phyloP scores from a whole-genome alignment of 1,284 basidiomycete species.

The Leccinum angustisporum region DNA sequence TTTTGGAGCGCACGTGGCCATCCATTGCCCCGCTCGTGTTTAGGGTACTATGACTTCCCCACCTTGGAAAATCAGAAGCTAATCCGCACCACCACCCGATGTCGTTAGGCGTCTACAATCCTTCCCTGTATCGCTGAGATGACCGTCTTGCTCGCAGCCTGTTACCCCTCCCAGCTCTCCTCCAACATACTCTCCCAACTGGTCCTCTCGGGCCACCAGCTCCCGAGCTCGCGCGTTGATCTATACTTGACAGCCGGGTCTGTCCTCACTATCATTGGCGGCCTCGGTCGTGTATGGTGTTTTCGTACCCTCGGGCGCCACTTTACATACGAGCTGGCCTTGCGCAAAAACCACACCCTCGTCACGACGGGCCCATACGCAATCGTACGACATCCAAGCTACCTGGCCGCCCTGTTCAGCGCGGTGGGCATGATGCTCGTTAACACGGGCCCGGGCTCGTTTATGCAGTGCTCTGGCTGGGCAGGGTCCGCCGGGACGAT shows the following conservation, averaged over 20 bases:
- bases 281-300: constrained; percentile 30
- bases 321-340: constrained; percentile 33
- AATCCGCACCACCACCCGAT: no score
- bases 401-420: constrained; percentile 16
- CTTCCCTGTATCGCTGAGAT: neutral
- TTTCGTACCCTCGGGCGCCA: constrained; percentile 30
- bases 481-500: constrained; percentile 16
- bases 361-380: constrained; percentile 34
- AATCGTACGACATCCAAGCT: constrained; percentile 12
- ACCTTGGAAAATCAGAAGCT: neutral
- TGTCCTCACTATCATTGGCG: constrained; percentile 17
- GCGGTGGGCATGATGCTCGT: constrained; percentile 29
- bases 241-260: constrained; percentile 20
- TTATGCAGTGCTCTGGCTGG: constrained; percentile 26
- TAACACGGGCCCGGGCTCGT: constrained; percentile 28
- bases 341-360: constrained; percentile 29
- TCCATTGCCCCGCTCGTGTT: neutral
- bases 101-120: neutral
- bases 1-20: neutral
- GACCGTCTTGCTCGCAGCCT: constrained; percentile 19
- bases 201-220: constrained; percentile 17
- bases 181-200: constrained; percentile 2
- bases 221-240: constrained; percentile 16
- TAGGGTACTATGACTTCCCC: neutral
- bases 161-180: constrained; percentile 21